Conservation (phyloP, 2,329 filamentous ascomycete genomes). For the Leptographium galeiforme region DNA sequence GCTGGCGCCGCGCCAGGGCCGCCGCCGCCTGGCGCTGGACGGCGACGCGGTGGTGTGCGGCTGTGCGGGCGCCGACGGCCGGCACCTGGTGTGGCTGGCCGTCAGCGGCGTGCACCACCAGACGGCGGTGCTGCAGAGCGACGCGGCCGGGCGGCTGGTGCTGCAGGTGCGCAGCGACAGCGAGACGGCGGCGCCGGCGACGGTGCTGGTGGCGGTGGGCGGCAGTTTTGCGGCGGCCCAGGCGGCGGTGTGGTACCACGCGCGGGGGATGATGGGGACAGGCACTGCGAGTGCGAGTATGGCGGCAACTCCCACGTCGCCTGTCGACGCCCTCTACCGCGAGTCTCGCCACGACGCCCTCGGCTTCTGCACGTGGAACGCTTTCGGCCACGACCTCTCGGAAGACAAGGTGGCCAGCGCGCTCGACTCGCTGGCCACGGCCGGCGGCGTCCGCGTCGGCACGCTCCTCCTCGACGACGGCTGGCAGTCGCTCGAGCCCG, state of each 20-base stretch:
- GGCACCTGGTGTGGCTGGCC: slow-evolving; percentile 64
- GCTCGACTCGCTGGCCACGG: slow-evolving; percentile 50
- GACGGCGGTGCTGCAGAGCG: slow-evolving; percentile 54
- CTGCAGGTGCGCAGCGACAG: slow-evolving; percentile 63
- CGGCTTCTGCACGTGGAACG: slow-evolving; percentile 96
- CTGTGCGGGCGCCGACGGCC: slow-evolving; percentile 59
- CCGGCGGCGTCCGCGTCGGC: slow-evolving; percentile 61
- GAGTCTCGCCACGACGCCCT: slow-evolving; percentile 87
- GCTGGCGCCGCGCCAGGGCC: slow-evolving; percentile 80
- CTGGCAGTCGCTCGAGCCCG: slow-evolving; percentile 65
- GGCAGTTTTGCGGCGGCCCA: slow-evolving; percentile 62
- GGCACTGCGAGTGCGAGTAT: slow-evolving; percentile 10
- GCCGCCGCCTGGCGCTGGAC: slow-evolving; percentile 49
- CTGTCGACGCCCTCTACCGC: slow-evolving; percentile 42
- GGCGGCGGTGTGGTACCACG: slow-evolving; percentile 75
- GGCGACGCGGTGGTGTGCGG: slow-evolving; percentile 69
- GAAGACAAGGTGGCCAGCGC: slow-evolving; percentile 68
- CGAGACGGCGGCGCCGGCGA: slow-evolving; percentile 36
- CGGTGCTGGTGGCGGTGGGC: slow-evolving; percentile 58
- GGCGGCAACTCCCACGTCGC: no score
- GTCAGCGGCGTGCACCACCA: slow-evolving; percentile 63
- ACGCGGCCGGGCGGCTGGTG: slow-evolving; percentile 49
- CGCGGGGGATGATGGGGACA: slow-evolving; percentile 49
- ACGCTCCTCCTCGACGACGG: slow-evolving; percentile 95
- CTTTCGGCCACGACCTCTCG: slow-evolving; percentile 68